Percentiles rank a stretch among this genome's conserved stretches.
These are phyloP conservation scores for Rugonectria rugulosa DNA, from an alignment of 2,329 filamentous ascomycete species.

Conservation along the genomic window DNA sequence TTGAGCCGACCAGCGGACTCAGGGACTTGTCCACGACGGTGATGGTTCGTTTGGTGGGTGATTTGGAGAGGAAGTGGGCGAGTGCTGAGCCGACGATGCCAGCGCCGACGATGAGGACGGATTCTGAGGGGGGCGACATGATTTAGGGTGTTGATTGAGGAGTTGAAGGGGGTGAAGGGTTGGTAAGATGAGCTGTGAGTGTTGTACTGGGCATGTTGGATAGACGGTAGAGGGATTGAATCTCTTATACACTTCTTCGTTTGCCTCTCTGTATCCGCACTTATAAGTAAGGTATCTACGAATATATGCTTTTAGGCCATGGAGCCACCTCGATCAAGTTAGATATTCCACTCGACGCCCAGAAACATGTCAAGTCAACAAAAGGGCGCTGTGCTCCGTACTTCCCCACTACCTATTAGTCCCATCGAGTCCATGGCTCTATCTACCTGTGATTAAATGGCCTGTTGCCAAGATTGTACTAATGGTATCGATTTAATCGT, in stretches of 20 bases:
- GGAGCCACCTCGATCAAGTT: no score
- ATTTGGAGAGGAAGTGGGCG: conserved; percentile 20
- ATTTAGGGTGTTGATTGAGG: not conserved
- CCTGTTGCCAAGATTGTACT: no score
- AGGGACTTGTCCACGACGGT: conserved; percentile 32
- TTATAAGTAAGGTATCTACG: not conserved
- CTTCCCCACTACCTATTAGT: no score
- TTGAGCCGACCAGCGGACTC: conserved; percentile 24
- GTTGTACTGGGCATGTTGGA: no score
- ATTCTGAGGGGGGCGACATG: conserved; percentile 26
- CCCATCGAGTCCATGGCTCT: no score
- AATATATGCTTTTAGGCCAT: no score
- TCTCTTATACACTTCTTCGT: no score
- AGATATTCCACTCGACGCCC: conserved; percentile 1
- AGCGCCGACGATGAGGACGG: conserved; percentile 26
- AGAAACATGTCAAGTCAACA: conserved; percentile 10
- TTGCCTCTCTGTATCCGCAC: no score
- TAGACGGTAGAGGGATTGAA: no score
- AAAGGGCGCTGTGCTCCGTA: conserved; percentile 11
- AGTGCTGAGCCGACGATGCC: conserved; percentile 32
- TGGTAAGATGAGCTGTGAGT: not conserved
- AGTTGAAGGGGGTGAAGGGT: not conserved
- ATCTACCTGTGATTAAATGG: no score
- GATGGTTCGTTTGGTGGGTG: conserved; percentile 13
- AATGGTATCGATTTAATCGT: no score